Conservation (phyloP, 164 flowering plant species). For the Vitis riparia region DNA sequence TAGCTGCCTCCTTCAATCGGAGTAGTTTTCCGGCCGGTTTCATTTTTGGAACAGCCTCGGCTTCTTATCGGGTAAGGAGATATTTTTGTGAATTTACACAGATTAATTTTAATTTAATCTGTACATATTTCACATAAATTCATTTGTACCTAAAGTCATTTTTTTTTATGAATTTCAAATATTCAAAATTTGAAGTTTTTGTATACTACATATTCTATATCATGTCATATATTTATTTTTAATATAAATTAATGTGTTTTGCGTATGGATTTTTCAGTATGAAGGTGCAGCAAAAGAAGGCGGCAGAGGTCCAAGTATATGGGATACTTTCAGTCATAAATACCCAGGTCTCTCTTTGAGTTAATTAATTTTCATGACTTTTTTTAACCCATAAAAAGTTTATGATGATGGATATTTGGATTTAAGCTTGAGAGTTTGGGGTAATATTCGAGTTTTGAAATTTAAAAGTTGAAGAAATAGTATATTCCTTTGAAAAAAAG, state of each 20-base stretch:
- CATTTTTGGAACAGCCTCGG: conserved; percentile 28
- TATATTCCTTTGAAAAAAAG: too few species aligned
- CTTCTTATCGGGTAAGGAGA: conserved; percentile 26
- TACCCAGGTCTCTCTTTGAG: conserved; percentile 3
- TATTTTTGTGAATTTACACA: not conserved
- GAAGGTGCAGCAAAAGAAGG: conserved; percentile 23
- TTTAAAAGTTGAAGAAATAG: too few species aligned
- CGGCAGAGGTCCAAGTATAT: conserved; percentile 12
- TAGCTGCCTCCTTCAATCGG: conserved; percentile 12
- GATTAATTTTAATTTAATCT: not conserved
- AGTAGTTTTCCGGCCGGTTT: conserved; percentile 27
- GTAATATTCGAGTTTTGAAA: too few species aligned
- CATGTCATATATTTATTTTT: not conserved
- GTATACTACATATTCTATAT: not conserved
- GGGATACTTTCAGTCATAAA: conserved; percentile 8
- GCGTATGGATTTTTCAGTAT: conserved; percentile 1
- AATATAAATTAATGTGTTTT: too few species aligned
- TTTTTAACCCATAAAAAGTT: too few species aligned
- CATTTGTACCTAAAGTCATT: not conserved
- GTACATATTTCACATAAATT: not conserved
- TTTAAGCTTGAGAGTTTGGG: too few species aligned
- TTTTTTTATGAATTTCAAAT: too few species aligned
- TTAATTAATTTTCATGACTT: too few species aligned
- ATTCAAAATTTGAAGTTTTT: too few species aligned
- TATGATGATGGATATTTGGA: too few species aligned